Base-by-base conservation (phyloP, 2,329 filamentous ascomycete genomes). In the Coniochaeta sp. region DNA sequence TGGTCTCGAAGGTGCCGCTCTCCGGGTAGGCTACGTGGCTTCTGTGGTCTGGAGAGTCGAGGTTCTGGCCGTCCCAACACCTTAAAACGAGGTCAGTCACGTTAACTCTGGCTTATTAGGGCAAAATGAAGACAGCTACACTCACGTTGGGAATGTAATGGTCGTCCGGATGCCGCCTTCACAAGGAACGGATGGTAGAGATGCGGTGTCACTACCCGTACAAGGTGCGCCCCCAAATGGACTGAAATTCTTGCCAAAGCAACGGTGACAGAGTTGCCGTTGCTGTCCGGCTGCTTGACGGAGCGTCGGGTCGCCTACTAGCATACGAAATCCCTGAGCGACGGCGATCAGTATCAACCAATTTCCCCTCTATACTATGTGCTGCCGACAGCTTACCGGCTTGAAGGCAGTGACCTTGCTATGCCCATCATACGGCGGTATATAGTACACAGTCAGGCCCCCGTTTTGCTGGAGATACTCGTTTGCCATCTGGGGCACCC, bases 41-140 rank as follows among this genome's bases (percentile, higher is more conserved):
- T 56, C 67, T 74, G 67, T 75, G 80, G 66, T 83, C 76, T 1
- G 73, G 62, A 17, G 74, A 73, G 66, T 83, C 80, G 58, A 79
- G 63, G 62, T 81, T 75, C 44, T 73, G 73, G 44, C 82, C 82
- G 62, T 85, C 75, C 82, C 82, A 84, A 73, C 82, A 85, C 17
- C 66, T 68, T 30, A n/a, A 40, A 55, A 30, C n/a, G 3, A 5
- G 17, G 40, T 44, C 22, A 44, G 40, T n/a, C n/a, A n/a, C n/a
- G n/a, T n/a, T n/a, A n/a, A n/a, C n/a, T n/a, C n/a, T n/a, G n/a
- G n/a, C n/a, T n/a, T 4, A 6, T 44, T 44, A 12, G 17, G 8
- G 60, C 8, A 50, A 14, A n/a, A 52, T 24, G 19, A 10, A 32
- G 24, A 42, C 38, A 40, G 67, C 12, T 4, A 12, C 34, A 38